phyloP scores from a whole-genome alignment of 2,329 filamentous ascomycete species.

The Teratosphaeria gauchensis region DNA sequence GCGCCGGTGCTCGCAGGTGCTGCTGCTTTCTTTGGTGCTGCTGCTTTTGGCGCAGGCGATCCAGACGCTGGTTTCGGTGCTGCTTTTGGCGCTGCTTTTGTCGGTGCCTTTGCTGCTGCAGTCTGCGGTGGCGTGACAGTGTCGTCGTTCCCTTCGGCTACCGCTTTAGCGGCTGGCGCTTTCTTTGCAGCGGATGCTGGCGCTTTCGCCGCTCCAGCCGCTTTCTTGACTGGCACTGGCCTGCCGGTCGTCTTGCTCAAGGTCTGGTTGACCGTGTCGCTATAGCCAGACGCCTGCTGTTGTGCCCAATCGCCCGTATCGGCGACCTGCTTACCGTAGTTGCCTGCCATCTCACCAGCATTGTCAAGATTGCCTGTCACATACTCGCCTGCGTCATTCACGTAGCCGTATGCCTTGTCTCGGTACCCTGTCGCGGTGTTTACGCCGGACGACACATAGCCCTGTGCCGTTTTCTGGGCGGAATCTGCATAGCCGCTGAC shows the following conservation, averaged over 20 bases:
- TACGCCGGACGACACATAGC: conserved; percentile 2
- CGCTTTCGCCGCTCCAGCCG: conserved; percentile 1
- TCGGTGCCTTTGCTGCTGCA: background rate
- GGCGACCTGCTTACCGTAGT: conserved; percentile 7
- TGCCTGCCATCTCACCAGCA: conserved; percentile 6
- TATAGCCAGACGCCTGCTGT: conserved; percentile 7
- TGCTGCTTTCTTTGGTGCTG: background rate
- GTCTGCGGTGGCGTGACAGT: conserved; percentile 1
- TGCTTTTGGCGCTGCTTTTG: background rate
- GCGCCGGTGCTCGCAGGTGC: background rate
- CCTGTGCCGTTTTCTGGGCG: conserved; percentile 4
- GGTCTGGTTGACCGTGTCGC: conserved; percentile 5
- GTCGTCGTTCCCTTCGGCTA: background rate
- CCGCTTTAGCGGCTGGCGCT: background rate
- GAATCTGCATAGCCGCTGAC: conserved; percentile 4
- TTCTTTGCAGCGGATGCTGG: background rate
- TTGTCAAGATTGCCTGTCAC: conserved; percentile 10
- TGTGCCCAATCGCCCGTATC: conserved; percentile 5
- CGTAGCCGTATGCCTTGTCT: conserved; percentile 9
- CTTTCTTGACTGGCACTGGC: conserved; percentile 3
- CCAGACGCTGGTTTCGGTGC: background rate
- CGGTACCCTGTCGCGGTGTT: conserved; percentile 3
- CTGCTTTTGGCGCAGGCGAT: background rate
- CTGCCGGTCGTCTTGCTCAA: conserved; percentile 5
- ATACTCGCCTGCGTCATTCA: conserved; percentile 9